Evolutionary conservation across 108 stramenopile genomes (phyloP), one percentile per base, ranked within the genome.

Genomic region (Cyclotella baltica): DNA sequence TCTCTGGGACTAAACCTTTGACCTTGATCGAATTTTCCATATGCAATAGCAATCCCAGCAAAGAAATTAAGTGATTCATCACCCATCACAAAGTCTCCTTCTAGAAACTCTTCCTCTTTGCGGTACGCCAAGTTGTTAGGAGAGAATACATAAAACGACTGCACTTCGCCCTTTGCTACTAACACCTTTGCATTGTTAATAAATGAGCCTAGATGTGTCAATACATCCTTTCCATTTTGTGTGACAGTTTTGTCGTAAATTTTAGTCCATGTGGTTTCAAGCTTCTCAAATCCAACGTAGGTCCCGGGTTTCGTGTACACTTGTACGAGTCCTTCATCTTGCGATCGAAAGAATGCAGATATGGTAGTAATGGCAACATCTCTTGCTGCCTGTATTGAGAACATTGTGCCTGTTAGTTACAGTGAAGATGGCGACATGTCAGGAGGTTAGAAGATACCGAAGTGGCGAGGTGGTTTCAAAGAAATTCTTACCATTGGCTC

Each of bases 131-230:
- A 29, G 16, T 52, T 51, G 11, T 6, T 31, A 18, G 67, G 67
- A 8, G 50, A 16, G 31, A 52, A 68, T 2, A 68, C 33, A 29
- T 68, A 68, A 68, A 68, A 68, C 20, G 67, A 68, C 30, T 52
- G 67, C 5, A 51, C 11, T n/a, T 29, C 1, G 31, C 67, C 67
- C 15, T 22, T 10, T 1, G 67, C 28, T 2, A 68, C 52, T 15
- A 31, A 18, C 27, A 68, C 67, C 31, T 31, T 51, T 4, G 2
- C 11, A 35, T 51, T 52, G 29, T 62, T 62, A 35, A 22, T 37
- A 33, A 62, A 48, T 5, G 55, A 22, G 8, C 19, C 31, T 30
- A 68, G 40, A 30, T 46, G 46, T 1, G 31, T 51, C 23, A 48
- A 27, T 31, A 52, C 28, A 9, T 23, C 48, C 1, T 46, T n/a